Percentiles rank a stretch among this genome's conserved stretches.
Evolutionary conservation across 495 filamentous ascomycete genomes (phyloP).

Genomic region (Aspergillus asperescens): DNA sequence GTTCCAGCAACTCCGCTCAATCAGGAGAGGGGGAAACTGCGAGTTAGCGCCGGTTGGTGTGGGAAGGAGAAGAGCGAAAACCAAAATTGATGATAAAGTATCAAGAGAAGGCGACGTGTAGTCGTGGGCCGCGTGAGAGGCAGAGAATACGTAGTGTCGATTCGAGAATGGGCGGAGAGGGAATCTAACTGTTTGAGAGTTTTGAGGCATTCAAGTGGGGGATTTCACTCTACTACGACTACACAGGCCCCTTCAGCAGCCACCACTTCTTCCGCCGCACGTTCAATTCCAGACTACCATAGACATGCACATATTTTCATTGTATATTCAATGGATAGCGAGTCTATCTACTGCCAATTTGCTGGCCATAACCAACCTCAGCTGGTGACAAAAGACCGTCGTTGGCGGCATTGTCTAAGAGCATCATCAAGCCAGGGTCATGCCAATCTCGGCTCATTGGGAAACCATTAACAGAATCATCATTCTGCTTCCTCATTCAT

Average conservation of each 20-base stretch:
- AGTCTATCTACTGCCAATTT: slow-evolving; percentile 42
- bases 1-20: slow-evolving; percentile 8
- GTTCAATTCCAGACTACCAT: neutral
- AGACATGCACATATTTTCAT: slow-evolving; percentile 13
- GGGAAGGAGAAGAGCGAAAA: neutral
- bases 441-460: slow-evolving; percentile 24
- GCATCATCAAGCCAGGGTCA: slow-evolving; percentile 9
- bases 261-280: neutral
- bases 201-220: slow-evolving; percentile 7
- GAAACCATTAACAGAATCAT: slow-evolving; percentile 19
- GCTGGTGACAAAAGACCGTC: neutral
- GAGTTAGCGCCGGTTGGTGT: neutral
- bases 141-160: slow-evolving; percentile 5
- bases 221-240: slow-evolving; percentile 1
- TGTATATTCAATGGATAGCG: slow-evolving; percentile 37
- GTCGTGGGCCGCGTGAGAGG: slow-evolving; percentile 6
- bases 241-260: neutral
- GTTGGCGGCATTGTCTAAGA: slow-evolving; percentile 22
- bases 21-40: slow-evolving; percentile 3
- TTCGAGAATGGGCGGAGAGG: neutral
- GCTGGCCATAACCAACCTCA: slow-evolving; percentile 20
- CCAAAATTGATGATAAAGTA: slow-evolving; percentile 3
- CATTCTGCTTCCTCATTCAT: slow-evolving; percentile 18
- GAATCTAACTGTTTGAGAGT: slow-evolving; percentile 1
- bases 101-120: slow-evolving; percentile 16